A percentile compares a stretch with the other conserved stretches of the same genome.
These are phyloP conservation scores for Silene uniflora DNA, from an alignment of 148 eudicot species.

Conservation along the genomic window DNA sequence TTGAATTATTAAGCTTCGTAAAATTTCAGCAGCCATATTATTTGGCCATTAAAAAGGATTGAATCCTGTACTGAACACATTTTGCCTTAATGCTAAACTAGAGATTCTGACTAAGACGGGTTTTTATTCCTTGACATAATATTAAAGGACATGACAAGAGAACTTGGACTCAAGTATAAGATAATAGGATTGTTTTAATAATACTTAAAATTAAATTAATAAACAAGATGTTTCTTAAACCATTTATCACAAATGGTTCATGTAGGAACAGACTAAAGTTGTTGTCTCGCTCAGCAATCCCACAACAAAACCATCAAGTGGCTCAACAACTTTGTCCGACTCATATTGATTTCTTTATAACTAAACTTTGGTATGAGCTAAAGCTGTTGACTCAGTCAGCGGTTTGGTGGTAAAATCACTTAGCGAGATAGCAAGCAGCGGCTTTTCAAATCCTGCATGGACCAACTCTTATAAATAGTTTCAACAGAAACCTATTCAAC, in stretches of 20 bases:
- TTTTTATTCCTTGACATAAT: too few species aligned
- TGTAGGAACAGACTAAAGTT: neutral
- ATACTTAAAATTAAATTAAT: too few species aligned
- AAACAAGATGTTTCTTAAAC: neutral
- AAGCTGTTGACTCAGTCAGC: neutral
- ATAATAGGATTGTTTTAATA: neutral
- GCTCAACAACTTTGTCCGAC: neutral
- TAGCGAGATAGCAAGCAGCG: neutral
- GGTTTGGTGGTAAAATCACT: neutral
- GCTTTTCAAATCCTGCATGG: neutral
- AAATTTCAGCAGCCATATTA: neutral
- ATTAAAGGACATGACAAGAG: neutral
- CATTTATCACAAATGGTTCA: neutral
- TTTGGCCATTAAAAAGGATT: neutral
- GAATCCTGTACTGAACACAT: neutral
- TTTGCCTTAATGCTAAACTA: neutral
- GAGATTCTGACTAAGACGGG: neutral
- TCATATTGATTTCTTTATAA: neutral
- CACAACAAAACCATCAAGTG: neutral
- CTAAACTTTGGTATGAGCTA: neutral
- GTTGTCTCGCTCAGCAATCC: neutral
- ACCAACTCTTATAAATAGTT: neutral
- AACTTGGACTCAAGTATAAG: neutral
- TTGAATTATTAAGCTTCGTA: neutral
- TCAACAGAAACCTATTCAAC: too few species aligned